Base-by-base conservation (phyloP, 345 rosid species). In the Linum usitatissimum region DNA sequence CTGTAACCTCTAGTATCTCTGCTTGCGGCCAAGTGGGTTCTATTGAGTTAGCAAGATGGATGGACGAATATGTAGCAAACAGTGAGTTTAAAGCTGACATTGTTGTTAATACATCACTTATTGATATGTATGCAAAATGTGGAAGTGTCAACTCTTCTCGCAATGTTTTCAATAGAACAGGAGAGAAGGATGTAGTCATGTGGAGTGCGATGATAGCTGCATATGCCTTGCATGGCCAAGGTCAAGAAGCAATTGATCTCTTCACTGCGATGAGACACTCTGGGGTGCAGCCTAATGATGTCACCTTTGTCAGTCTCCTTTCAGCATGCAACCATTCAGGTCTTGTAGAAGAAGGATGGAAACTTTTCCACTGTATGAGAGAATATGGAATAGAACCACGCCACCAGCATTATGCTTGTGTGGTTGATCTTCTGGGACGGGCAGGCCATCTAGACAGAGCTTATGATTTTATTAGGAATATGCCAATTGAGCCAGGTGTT, bases 131-230 rank as follows among this genome's bases (percentile, higher is more conserved):
- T 75, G 81, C 86, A 30, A 87, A 85, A 80, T 85, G 95, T 18
- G 89, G 91, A 59, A 79, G 78, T 62, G 66, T 83, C 57, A 83
- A 79, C 59, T 71, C 68, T 55, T 83, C 96, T 42, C 71, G 79
- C 18, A 21, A 28, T 48, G 77, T 85, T 64, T 88, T 88, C 57
- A 82, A 85, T 56, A 71, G 83, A 73, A 74, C 79, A 36, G 62
- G 57, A 42, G 68, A 80, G 58, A 83, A 80, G 64, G 89, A 85
- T 71, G 83, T 83, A 64, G 91, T 85, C 39, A 64, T 75, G 66
- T 85, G 91, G 91, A 85, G 87, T 72, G 80, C 87, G 30, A 83
- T 83, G 87, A 80, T 82, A 53, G 71, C 82, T 18, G 90, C 89
- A 38, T 88, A 88, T 63, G 91, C 87, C 68, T 64, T 85, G 65